A percentile compares a stretch with the other conserved stretches of the same genome.
phyloP scores from a whole-genome alignment of 2,329 filamentous ascomycete genomes.

The Fusarium camptoceras region DNA sequence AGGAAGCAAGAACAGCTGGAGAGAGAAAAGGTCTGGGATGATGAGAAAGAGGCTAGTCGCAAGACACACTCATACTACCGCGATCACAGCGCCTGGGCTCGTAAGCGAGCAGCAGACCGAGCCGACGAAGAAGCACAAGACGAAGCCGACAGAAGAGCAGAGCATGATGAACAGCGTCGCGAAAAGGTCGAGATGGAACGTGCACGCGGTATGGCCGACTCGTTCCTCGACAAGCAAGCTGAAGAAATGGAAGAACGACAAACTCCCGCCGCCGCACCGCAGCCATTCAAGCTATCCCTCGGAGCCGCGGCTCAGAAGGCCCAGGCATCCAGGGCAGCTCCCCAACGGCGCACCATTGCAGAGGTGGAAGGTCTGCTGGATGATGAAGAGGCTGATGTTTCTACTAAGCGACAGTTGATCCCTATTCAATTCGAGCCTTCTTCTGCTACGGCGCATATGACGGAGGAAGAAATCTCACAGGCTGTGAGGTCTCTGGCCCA shows the following conservation, averaged over 20 bases:
- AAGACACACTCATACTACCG: constrained; percentile 86
- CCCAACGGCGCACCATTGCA: constrained; percentile 81
- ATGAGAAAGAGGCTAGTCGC: constrained; percentile 82
- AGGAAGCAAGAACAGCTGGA: constrained; percentile 77
- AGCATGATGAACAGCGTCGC: constrained; percentile 78
- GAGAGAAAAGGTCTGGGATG: constrained; percentile 79
- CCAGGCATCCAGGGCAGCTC: constrained; percentile 65
- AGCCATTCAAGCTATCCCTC: constrained; percentile 92
- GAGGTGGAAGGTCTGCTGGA: constrained; percentile 95
- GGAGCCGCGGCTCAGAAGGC: constrained; percentile 85
- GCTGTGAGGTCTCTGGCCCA: constrained; percentile 84
- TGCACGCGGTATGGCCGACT: constrained; percentile 86
- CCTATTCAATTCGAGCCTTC: constrained; percentile 84
- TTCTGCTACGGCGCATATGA: constrained; percentile 71
- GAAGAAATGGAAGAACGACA: constrained; percentile 74
- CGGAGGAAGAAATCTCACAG: constrained; percentile 87
- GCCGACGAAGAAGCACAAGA: constrained; percentile 81
- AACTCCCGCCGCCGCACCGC: constrained; percentile 65
- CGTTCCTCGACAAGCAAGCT: constrained; percentile 87
- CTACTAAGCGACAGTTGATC: constrained; percentile 79
- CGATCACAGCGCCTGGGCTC: constrained; percentile 85
- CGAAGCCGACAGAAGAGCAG: constrained; percentile 82
- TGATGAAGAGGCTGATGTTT: constrained; percentile 86
- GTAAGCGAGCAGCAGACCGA: constrained; percentile 80
- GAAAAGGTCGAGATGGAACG: constrained; percentile 79